A percentile compares a stretch with the other conserved stretches of the same genome.
phyloP scores from a whole-genome alignment of 805 yeast genomes.

The Saccharomycopsis amapae region DNA sequence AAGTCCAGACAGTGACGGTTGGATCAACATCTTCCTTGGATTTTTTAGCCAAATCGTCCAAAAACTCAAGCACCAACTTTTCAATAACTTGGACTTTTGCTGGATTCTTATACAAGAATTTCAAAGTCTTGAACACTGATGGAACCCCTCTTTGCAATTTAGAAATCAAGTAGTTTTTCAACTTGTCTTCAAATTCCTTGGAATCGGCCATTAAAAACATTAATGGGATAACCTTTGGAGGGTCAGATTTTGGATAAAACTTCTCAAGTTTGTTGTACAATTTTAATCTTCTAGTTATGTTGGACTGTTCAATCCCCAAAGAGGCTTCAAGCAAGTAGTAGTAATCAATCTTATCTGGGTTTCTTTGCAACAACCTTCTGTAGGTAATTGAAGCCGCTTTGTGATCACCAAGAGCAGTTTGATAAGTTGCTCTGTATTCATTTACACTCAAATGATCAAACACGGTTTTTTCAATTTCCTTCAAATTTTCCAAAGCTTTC shows the following conservation, averaged over 20 bases:
- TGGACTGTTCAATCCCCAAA: constrained; percentile 42
- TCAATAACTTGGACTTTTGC: constrained; percentile 38
- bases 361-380: constrained; percentile 68
- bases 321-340: constrained; percentile 61
- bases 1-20: constrained; percentile 52
- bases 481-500: constrained; percentile 56
- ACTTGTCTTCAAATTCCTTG: constrained; percentile 41
- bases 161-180: constrained; percentile 45
- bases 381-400: constrained; percentile 64
- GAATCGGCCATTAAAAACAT: constrained; percentile 53
- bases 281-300: constrained; percentile 43
- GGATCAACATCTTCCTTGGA: constrained; percentile 29
- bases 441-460: constrained; percentile 53
- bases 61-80: constrained; percentile 46
- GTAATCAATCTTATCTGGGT: constrained; percentile 71
- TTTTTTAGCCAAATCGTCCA: constrained; percentile 23
- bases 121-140: constrained; percentile 78
- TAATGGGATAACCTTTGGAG: constrained; percentile 72
- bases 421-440: constrained; percentile 62
- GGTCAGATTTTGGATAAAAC: constrained; percentile 79
- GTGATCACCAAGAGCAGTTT: constrained; percentile 46
- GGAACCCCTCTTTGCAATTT: constrained; percentile 82
- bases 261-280: constrained; percentile 58
- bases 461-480: constrained; percentile 44
- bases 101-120: constrained; percentile 58